These are phyloP conservation scores for Cutaneotrichosporon curvatum DNA, from an alignment of 1,284 basidiomycete species.

Conservation along the genomic window DNA sequence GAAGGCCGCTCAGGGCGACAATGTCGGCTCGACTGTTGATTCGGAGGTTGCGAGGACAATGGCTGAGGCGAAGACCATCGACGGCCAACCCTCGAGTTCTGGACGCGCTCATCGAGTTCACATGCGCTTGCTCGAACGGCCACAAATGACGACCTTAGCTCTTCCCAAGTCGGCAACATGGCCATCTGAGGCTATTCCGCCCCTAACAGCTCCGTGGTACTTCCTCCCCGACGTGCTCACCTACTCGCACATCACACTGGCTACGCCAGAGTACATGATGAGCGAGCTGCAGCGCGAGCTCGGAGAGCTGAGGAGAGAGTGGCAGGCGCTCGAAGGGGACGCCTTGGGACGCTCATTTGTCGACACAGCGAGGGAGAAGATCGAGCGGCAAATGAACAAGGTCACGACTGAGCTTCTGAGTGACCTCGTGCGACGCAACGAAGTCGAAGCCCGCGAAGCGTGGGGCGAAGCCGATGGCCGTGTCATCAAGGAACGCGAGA, in stretches of 20 bases:
- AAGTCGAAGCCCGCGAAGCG: slow-evolving; percentile 34
- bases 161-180: slow-evolving; percentile 84
- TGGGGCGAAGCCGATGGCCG: slow-evolving; percentile 39
- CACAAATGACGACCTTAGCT: slow-evolving; percentile 91
- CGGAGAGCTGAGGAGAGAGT: slow-evolving; percentile 54
- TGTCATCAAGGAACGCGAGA: slow-evolving; percentile 44
- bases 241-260: slow-evolving; percentile 93
- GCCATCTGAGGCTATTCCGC: slow-evolving; percentile 86
- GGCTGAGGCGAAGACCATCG: slow-evolving; percentile 41
- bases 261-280: slow-evolving; percentile 75
- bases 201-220: slow-evolving; percentile 81
- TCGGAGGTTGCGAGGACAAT: slow-evolving; percentile 5
- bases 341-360: slow-evolving; percentile 72
- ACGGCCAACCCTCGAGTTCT: slow-evolving; percentile 28
- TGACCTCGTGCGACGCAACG: slow-evolving; percentile 39
- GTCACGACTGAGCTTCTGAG: slow-evolving; percentile 63
- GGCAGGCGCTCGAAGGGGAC: slow-evolving; percentile 60
- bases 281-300: slow-evolving; percentile 67
- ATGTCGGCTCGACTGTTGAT: slow-evolving; percentile 6
- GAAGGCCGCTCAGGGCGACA: slow-evolving; percentile 24
- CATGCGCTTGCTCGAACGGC: slow-evolving; percentile 87
- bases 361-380: slow-evolving; percentile 65
- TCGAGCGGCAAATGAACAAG: slow-evolving; percentile 69
- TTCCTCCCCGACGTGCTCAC: slow-evolving; percentile 87
- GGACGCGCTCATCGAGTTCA: slow-evolving; percentile 48